Evolutionary conservation across 2,329 filamentous ascomycete genomes (phyloP), one percentile per base, ranked within the genome.

Genomic region (Exophiala aquamarina): DNA sequence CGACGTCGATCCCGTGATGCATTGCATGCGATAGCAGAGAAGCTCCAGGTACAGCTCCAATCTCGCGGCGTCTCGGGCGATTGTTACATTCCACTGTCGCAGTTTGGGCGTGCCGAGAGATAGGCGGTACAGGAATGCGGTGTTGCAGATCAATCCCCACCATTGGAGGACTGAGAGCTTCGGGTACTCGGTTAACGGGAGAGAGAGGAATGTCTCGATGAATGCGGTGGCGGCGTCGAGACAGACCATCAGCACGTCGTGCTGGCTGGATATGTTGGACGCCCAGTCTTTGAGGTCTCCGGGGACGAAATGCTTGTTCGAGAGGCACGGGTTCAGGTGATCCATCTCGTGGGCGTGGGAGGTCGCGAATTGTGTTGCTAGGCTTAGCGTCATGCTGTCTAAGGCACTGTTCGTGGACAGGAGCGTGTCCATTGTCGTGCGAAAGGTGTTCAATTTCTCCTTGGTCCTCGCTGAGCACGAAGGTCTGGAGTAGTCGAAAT

Each of bases 21-120:
- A 11, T 20, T 37, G n/a, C 19, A 44, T 17, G n/a, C 42, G 42
- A 19, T 44, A 44, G 21, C 42, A 44, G 4, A 44, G 33, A 10
- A 44, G 42, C 32, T 44, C 42, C 11, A 44, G 32, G 18, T 44
- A 44, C 15, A 44, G 35, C 9, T 44, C 42, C 19, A 44, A 32
- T 20, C 37, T 44, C 5, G 42, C 33, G 11, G 4, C 19, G 18
- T 38, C 33, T 10, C 42, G 42, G 8, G 42, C 42, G 20, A n/a
- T 34, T n/a, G 9, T 9, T 3, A 37, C 33, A 9, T 44, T 21
- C 42, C 42, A 44, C 8, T 36, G 18, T 9, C 10, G 32, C 2
- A 44, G 42, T 19, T 37, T 18, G 5, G 42, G 42, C 9, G 21
- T 44, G 1, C 42, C 42, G 9, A 44, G 18, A 34, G n/a, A 44